These are phyloP conservation scores for Quercus robur DNA, from an alignment of 306 rosid species.

Conservation along the genomic window DNA sequence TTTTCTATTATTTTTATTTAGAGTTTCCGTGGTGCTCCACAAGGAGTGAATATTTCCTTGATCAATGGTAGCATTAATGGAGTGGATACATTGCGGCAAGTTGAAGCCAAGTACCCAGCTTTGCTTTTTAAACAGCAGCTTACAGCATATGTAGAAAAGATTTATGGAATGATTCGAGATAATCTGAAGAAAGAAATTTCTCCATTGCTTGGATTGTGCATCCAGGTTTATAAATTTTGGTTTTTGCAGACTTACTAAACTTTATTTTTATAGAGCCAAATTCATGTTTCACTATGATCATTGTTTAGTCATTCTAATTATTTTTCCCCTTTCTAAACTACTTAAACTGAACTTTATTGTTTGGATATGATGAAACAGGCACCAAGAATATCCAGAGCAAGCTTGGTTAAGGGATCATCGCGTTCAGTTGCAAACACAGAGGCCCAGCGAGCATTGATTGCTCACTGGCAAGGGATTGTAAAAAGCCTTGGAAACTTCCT, in stretches of 20 bases:
- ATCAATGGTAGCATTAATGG: slow-evolving; percentile 48
- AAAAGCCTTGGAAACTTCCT: slow-evolving; percentile 78
- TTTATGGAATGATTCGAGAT: slow-evolving; percentile 98
- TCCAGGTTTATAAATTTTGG: slow-evolving; percentile 61
- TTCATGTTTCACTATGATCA: slow-evolving; percentile 10
- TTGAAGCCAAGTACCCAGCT: slow-evolving; percentile 99
- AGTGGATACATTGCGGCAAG: slow-evolving; percentile 74
- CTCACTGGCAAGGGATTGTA: slow-evolving; percentile 98
- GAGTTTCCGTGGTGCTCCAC: slow-evolving; percentile 64
- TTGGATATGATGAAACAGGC: slow-evolving; percentile 60
- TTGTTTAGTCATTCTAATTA: slow-evolving; percentile 14
- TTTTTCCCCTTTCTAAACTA: slow-evolving; percentile 7
- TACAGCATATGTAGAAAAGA: slow-evolving; percentile 95
- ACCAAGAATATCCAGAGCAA: slow-evolving; percentile 91
- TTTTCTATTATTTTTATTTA: slow-evolving; percentile 15
- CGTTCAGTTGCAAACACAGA: slow-evolving; percentile 85
- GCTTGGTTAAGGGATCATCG: slow-evolving; percentile 86
- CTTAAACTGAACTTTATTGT: slow-evolving; percentile 13
- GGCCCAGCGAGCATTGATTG: slow-evolving; percentile 93
- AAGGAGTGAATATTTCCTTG: slow-evolving; percentile 45
- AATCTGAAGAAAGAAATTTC: slow-evolving; percentile 98
- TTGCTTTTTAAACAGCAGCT: slow-evolving; percentile 98
- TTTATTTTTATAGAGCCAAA: neutral
- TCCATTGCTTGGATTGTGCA: slow-evolving; percentile 92
- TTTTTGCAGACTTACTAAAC: neutral